Base-by-base conservation (phyloP, 192 early-diverging fungal species). In the Coemansia sp. region DNA sequence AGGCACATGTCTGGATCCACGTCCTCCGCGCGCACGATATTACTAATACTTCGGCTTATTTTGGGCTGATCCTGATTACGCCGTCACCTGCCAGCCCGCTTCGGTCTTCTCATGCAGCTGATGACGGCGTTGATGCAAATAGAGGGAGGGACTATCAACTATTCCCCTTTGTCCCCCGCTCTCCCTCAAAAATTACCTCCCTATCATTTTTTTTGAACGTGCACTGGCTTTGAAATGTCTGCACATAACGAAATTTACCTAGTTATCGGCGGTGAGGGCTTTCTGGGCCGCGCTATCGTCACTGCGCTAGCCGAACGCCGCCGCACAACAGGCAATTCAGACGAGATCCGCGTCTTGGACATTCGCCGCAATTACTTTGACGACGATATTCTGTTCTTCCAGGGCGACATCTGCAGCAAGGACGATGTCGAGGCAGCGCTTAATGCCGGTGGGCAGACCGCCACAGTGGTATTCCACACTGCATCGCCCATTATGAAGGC, bases 181-280 rank as follows among this genome's bases (percentile, higher is more conserved):
- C 31, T 55, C 12, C 25, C 11, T 29, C 23, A 34, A 41, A 29
- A 53, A 27, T 27, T 29, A 65, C 2, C 37, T 51, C 23, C 2
- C 25, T 11, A 11, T 23, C 9, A 8, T 53, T 10, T 53, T 53
- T 53, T 10, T 11, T 12, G n/a, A 48, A 10, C 46, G n/a, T 48
- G 19, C 19, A 48, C 46, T 9, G n/a, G 46, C 46, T 48, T 48
- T 48, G 51, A 15, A 61, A 75, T 62, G 63, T 25, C 42, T 39
- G 57, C 42, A 31, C 69, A 81, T 21, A 48, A 60, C 66, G 66
- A 77, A 34, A 36, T 82, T 9, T 92, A 88, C 63, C 78, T 95
- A 0, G 87, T 95, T 34, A 90, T 94, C 57, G 94, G 95, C 44
- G 93, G 95, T 61, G 89, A 94, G 69, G 93, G 94, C 7, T 97